Percentiles rank a stretch among this genome's conserved stretches.
These are phyloP conservation scores for Strobilomyces confusus DNA, from an alignment of 768 basidiomycete species.

Conservation along the genomic window DNA sequence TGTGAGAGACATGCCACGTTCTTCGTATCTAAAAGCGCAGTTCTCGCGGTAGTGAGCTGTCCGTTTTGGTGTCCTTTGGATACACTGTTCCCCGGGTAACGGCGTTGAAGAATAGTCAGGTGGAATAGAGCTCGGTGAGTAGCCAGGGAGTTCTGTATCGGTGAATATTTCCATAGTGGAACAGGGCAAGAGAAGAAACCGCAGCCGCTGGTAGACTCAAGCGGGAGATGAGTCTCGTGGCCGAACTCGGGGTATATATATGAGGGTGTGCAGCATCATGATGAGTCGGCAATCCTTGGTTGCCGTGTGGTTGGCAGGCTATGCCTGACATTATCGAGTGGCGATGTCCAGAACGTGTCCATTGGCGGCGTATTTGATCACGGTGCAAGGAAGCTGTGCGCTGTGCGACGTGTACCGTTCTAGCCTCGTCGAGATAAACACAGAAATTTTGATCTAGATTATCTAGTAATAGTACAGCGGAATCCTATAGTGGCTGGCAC, in stretches of 20 bases:
- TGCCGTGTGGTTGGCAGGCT: slow-evolving; percentile 12
- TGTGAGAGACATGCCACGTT: slow-evolving; percentile 28
- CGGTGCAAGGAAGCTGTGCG: not conserved
- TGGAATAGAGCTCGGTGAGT: slow-evolving; percentile 46
- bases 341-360: slow-evolving; percentile 10
- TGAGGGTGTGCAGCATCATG: slow-evolving; percentile 5
- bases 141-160: slow-evolving; percentile 39
- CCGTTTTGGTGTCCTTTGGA: slow-evolving; percentile 44
- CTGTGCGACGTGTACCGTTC: not conserved
- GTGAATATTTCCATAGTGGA: slow-evolving; percentile 14
- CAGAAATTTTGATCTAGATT: slow-evolving; percentile 5
- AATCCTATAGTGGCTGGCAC: no score
- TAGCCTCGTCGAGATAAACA: not conserved
- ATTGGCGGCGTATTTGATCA: slow-evolving; percentile 1
- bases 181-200: not conserved
- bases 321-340: slow-evolving; percentile 10
- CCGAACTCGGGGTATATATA: slow-evolving; percentile 18
- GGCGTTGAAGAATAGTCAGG: slow-evolving; percentile 59
- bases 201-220: not conserved
- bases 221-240: not conserved
- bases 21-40: slow-evolving; percentile 30
- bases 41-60: slow-evolving; percentile 9
- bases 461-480: not conserved
- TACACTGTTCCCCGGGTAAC: slow-evolving; percentile 45
- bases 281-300: slow-evolving; percentile 1